phyloP scores from a whole-genome alignment of 352 stramenopile genomes.

The Albugo candida region DNA sequence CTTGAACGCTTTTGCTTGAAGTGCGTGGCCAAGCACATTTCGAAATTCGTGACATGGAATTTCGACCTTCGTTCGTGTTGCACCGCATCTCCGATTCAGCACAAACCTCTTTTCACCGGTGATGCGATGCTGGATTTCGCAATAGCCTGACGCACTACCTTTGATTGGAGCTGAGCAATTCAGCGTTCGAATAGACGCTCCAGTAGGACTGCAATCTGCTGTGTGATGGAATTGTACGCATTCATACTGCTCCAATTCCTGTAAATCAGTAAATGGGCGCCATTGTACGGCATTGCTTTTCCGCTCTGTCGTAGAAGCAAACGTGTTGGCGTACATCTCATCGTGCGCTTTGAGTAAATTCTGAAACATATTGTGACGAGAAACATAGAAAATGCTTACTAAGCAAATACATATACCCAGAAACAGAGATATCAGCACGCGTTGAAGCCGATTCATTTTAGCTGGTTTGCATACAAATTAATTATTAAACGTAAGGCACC shows the following conservation, averaged over 20 bases:
- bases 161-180: constrained; percentile 11
- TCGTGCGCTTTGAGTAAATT: too few species aligned
- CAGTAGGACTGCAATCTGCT: constrained; percentile 16
- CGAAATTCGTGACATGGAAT: constrained; percentile 27
- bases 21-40: constrained; percentile 19
- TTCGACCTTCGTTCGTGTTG: constrained; percentile 15
- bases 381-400: too few species aligned
- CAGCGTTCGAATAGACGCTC: background rate
- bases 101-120: constrained; percentile 16
- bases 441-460: too few species aligned
- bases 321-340: too few species aligned
- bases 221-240: constrained; percentile 32
- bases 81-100: constrained; percentile 44
- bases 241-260: constrained; percentile 12
- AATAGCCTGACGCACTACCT: constrained; percentile 19
- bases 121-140: constrained; percentile 17
- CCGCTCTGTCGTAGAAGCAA: too few species aligned
- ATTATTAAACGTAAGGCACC: too few species aligned
- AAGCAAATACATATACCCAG: too few species aligned
- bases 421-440: too few species aligned
- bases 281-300: too few species aligned
- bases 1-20: constrained; percentile 17
- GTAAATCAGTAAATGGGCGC: too few species aligned
- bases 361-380: too few species aligned
- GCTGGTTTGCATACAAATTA: too few species aligned